A percentile compares a stretch with the other conserved stretches of the same genome.
These are phyloP conservation scores for Akanthomyces lecanii DNA, from an alignment of 2,329 filamentous ascomycete genomes.

Conservation along the genomic window DNA sequence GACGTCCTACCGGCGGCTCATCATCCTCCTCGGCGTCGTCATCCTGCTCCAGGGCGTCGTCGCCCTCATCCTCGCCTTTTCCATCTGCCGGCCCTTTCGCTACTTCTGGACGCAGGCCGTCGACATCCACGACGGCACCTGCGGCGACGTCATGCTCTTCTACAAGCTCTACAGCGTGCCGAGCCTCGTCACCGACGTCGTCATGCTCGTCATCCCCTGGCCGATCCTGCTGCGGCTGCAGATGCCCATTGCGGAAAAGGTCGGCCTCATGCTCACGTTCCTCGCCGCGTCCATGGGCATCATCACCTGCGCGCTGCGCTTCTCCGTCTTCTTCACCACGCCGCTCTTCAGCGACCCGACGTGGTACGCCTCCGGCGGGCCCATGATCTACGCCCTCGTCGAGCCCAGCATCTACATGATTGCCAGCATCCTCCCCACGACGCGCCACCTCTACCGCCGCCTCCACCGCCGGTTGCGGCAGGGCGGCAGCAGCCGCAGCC, in stretches of 20 bases:
- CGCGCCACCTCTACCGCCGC: constrained; percentile 16
- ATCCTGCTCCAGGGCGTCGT: constrained; percentile 16
- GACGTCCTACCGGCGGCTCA: constrained; percentile 12
- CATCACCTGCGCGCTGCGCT: constrained; percentile 17
- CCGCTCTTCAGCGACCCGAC: constrained; percentile 18
- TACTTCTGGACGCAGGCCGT: constrained; percentile 19
- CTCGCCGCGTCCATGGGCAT: constrained; percentile 18
- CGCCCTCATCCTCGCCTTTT: constrained; percentile 15
- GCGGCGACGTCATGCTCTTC: constrained; percentile 19
- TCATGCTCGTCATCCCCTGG: constrained; percentile 18
- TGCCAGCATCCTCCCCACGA: constrained; percentile 17
- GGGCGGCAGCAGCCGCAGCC: not conserved
- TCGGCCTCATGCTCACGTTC: constrained; percentile 17
- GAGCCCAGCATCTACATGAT: constrained; percentile 20
- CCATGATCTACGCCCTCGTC: constrained; percentile 19
- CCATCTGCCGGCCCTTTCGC: constrained; percentile 17
- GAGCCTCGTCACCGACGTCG: constrained; percentile 17
- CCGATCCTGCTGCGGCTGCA: constrained; percentile 17
- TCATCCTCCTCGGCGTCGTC: constrained; percentile 14
- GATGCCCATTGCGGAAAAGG: constrained; percentile 15
- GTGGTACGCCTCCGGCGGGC: constrained; percentile 19
- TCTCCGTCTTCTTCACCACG: constrained; percentile 18
- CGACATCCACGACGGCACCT: constrained; percentile 14
- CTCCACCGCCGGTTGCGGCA: not conserved
- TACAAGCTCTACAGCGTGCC: constrained; percentile 20